Conservation (phyloP, 2,329 filamentous ascomycete species). For the Chaetomium globosum region DNA sequence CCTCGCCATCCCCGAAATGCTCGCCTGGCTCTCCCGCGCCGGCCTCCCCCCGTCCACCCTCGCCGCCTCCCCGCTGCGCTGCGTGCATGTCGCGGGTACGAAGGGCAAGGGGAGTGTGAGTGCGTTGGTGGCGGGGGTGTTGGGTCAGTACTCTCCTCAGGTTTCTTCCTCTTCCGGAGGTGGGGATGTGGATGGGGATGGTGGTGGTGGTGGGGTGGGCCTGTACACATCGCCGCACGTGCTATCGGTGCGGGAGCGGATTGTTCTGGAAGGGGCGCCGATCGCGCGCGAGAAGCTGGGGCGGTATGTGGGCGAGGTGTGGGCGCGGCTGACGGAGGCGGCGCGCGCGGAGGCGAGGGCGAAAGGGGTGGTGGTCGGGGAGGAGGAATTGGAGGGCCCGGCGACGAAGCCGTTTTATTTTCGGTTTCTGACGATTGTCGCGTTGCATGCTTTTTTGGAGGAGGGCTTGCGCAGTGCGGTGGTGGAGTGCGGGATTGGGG, state of each 20-base stretch:
- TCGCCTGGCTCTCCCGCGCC: constrained; percentile 72
- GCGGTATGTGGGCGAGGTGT: constrained; percentile 79
- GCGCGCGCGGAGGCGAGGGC: constrained; percentile 38
- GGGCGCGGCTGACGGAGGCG: constrained; percentile 62
- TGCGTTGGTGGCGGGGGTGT: constrained; percentile 77
- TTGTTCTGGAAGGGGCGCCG: constrained; percentile 74
- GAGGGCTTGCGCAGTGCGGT: constrained; percentile 72
- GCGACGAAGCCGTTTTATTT: constrained; percentile 85
- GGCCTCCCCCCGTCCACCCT: constrained; percentile 65
- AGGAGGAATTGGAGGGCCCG: constrained; percentile 56
- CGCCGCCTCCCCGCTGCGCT: constrained; percentile 46
- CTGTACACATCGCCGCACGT: constrained; percentile 87
- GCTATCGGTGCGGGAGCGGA: constrained; percentile 79
- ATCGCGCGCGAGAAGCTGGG: constrained; percentile 71
- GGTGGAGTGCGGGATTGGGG: constrained; percentile 91
- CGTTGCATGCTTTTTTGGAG: constrained; percentile 79
- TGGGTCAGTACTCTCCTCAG: constrained; percentile 49
- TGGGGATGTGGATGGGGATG: constrained; percentile 38
- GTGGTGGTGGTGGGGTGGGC: constrained; percentile 54
- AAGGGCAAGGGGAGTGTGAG: constrained; percentile 93
- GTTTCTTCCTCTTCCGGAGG: background rate
- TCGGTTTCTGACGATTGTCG: constrained; percentile 85
- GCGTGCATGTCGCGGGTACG: constrained; percentile 86
- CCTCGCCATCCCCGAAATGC: constrained; percentile 78
- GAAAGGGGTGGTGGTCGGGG: constrained; percentile 39